phyloP scores from a whole-genome alignment of 1,284 basidiomycete genomes.

The Cryptococcus wingfieldii region DNA sequence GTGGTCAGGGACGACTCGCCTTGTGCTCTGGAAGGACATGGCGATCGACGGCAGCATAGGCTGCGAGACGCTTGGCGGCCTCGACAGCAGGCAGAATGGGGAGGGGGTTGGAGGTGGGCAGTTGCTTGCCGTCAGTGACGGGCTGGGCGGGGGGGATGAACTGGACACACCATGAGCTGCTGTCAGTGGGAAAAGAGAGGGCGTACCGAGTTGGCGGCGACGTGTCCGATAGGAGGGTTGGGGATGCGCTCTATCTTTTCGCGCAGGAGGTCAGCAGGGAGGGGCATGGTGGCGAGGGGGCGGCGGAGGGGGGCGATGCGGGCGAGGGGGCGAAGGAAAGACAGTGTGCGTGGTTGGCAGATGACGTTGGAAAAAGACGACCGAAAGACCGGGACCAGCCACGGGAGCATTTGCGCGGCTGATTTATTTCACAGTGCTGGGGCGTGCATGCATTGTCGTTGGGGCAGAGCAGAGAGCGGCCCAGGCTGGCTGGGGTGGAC shows the following conservation, averaged over 20 bases:
- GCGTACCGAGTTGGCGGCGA: constrained; percentile 3
- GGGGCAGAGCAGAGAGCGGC: no score
- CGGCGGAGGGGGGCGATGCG: background rate
- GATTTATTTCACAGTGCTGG: background rate
- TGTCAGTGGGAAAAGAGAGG: background rate
- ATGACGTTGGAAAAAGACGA: no score
- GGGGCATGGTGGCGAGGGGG: constrained; percentile 6
- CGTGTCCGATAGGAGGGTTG: constrained; percentile 1
- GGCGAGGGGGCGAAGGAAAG: background rate
- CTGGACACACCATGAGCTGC: constrained; percentile 1
- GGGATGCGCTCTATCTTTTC: background rate
- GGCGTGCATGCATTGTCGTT: no score
- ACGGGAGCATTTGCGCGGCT: background rate
- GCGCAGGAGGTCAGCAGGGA: constrained; percentile 9
- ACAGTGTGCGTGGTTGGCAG: no score
- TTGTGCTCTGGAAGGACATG: constrained; percentile 79
- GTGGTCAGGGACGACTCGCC: constrained; percentile 52
- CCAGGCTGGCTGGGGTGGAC: no score
- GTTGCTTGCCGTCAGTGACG: constrained; percentile 23
- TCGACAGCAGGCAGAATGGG: constrained; percentile 54
- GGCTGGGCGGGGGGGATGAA: constrained; percentile 32
- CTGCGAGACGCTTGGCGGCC: constrained; percentile 81
- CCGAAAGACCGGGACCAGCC: no score
- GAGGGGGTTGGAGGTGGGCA: constrained; percentile 31
- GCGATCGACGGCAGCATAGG: constrained; percentile 89